Base-by-base conservation (phyloP, 2,329 filamentous ascomycete species). In the Pseudogymnoascus verrucosus region DNA sequence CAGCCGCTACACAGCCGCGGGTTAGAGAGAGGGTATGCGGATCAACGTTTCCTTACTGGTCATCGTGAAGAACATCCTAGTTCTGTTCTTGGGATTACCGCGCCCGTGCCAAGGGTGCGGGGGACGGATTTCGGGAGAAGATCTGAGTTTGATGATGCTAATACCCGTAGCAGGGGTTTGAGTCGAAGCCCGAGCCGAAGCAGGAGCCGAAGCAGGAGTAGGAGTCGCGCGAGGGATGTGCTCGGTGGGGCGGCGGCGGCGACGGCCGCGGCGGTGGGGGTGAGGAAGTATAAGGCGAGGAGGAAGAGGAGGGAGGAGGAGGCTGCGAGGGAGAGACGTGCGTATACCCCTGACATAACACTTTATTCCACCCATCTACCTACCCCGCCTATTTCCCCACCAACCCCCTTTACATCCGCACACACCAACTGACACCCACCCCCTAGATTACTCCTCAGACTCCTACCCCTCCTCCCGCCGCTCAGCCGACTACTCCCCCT, bases 191-290 rank as follows among this genome's bases (percentile, higher is more conserved):
- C 19, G 57, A 60, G 57, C 23, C 31, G 37, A 60, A 60, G 57
- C 57, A 60, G 57, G 23, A 75, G 75, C 60, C 34, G 57, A 82
- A 81, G 69, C 19, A 77, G 83, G 65, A 87, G 83, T 68, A 78
- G 76, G 67, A 86, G 82, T 67, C 76, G 78, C 62, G 71, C 86
- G 19, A 77, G 83, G 47, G 77, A 86, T 62, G 75, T 85, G 68
- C 83, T 84, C 14, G 79, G 79, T 3, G 84, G 81, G 1, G 81
- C 80, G 4, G 76, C 80, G n/a, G 81, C 78, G 4, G 80, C 80
- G 2, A 84, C 83, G 6, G 85, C 85, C 4, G 84, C 85, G 0
- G 85, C 84, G 4, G 80, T 88, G 64, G 84, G 85, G 0, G 78
- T 88, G 64, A 87, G 86, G 71, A 83, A 85, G 69, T 84, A 81